Evolutionary conservation across 208 protist species (phyloP).

Genomic region (Naegleria lovaniensis): DNA sequence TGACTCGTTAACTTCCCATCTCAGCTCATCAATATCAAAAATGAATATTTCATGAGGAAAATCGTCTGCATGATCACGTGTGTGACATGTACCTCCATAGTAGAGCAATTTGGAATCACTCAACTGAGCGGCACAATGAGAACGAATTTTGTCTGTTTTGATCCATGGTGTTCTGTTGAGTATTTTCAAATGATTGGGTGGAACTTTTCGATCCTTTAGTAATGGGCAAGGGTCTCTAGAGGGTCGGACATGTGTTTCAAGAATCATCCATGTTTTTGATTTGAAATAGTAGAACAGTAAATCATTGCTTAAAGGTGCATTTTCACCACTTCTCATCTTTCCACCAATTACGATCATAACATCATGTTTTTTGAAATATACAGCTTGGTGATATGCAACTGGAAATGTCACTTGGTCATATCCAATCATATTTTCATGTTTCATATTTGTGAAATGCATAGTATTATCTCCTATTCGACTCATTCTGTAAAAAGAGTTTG

Average conservation of each 20-base stretch:
- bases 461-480: not conserved
- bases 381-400: not conserved
- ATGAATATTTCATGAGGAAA: not conserved
- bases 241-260: not conserved
- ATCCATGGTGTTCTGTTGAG: not conserved
- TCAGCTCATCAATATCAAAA: not conserved
- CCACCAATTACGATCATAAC: not conserved
- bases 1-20: not conserved
- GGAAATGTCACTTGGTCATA: not conserved
- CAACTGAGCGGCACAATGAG: not conserved
- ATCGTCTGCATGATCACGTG: not conserved
- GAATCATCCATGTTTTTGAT: not conserved
- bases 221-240: not conserved
- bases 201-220: not conserved
- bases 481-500: not conserved
- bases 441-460: not conserved
- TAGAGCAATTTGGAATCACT: not conserved
- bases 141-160: not conserved
- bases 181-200: not conserved
- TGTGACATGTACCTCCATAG: not conserved
- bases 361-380: not conserved
- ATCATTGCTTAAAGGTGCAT: not conserved
- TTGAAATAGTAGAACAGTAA: not conserved
- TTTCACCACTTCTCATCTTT: not conserved
- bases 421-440: not conserved